Evolutionary conservation across 495 filamentous ascomycete species (phyloP), one percentile per base, ranked within the genome.

Genomic region (Thermochaetoides thermophila): DNA sequence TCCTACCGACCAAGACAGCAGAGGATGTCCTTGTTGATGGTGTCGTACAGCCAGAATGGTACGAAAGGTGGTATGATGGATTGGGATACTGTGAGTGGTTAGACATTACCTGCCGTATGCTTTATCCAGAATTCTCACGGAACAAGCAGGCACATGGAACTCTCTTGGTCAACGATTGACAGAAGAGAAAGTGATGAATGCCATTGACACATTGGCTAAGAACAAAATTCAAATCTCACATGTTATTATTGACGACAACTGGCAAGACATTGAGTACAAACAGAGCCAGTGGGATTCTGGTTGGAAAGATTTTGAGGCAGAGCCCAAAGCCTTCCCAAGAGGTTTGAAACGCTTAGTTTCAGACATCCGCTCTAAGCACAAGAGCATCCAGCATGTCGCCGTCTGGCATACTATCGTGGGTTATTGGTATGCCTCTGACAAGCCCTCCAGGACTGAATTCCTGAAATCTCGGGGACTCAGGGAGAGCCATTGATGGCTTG

Each of bases 321-420:
- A 93, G 33, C 63, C 73, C 12, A 58, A 68, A 40, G 73, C 76
- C 4, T 97, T 97, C 38, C 89, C 89, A 0, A 56, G 64, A 5
- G 89, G 89, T 2, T 58, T 97, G 7, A 76, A 74, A 43, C 61
- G 73, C 6, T 73, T 77, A 2, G 63, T 85, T 0, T 53, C 60
- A 11, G 58, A 66, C 4, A 85, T 96, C 32, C 75, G 82, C 7
- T 60, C 64, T 18, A 66, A 65, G 27, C 73, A 84, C 47, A 73
- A 73, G 11, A 74, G 73, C 37, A 81, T 97, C 29, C 63, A 77
- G 40, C 77, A 94, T 45, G 68, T 97, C 20, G 83, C 80, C 11
- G 86, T 97, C 8, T 97, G 89, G 89, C 89, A 97, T 60, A 81
- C 89, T 3, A 61, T 95, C n/a, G 52, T 92, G 11, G 86, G 89